Base-by-base conservation (phyloP, 2,329 filamentous ascomycete species). In the Ophiobolus disseminans region DNA sequence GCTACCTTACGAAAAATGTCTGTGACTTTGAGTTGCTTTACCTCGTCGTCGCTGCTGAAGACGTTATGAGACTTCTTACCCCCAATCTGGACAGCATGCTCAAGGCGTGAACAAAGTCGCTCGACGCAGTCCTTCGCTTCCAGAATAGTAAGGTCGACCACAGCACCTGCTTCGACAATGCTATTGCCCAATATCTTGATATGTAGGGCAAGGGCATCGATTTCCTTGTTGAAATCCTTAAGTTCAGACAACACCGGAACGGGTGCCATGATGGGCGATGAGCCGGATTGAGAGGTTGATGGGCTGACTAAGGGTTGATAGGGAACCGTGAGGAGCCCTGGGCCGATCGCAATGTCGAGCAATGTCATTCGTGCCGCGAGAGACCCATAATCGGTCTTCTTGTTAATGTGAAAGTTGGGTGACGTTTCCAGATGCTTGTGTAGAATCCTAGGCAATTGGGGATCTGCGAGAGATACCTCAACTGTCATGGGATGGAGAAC, bases 101-200 rank as follows among this genome's bases (percentile, higher is more conserved):
- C 75, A 11, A 97, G 77, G 45, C 92, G 84, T 62, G 89, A 85
- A 49, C 86, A 82, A n/a, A 96, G 75, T 48, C 86, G 81, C 62
- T 95, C 88, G 30, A 96, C 78, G 9, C 82, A 80, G 44, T 86
- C 85, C 73, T 96, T 96, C 10, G 89, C 85, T 64, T 95, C 86
- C 48, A 94, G 78, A 61, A 88, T 85, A 17, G 85, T 85, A 35
- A 70, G 47, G 45, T 72, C 69, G 4, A 59, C 58, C 2, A 64
- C 55, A 5, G 90, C 87, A 31, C 89, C 90, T 1, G 86, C 82
- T 63, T 91, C 89, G 49, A 86, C 82, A 62, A 96, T 95, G 30
- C 80, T 81, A 14, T 76, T 77, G 44, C 79, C 79, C 10, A 84
- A 75, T 5, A 69, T 58, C 40, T 86, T 68, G 40, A 73, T 53